Evolutionary conservation across 2,329 filamentous ascomycete genomes (phyloP).

Genomic region (Neopestalotiopsis clavispora): DNA sequence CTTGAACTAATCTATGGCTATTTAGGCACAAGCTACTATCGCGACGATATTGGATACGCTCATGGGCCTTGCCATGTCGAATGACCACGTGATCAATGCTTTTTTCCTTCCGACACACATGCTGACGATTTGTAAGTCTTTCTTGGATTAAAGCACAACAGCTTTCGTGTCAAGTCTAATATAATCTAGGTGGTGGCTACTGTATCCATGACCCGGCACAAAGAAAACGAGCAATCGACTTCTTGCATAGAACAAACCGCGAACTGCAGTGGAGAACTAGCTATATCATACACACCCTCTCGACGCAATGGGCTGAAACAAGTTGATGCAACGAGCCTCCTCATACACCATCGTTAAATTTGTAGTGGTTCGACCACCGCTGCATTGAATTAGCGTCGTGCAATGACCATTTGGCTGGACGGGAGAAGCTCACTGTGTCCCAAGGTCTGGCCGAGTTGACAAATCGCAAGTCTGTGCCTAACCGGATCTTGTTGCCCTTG

Average conservation of each 20-base stretch:
- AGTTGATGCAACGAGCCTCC: not conserved
- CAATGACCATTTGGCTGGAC: not conserved
- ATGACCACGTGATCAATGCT: not conserved
- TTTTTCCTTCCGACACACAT: not conserved
- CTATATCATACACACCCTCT: not conserved
- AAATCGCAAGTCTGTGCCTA: slow-evolving; percentile 62
- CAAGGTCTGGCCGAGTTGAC: slow-evolving; percentile 55
- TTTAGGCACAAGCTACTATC: not conserved
- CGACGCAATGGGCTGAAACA: not conserved
- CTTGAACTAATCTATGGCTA: not conserved
- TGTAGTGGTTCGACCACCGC: slow-evolving; percentile 46
- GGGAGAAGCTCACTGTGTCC: slow-evolving; percentile 45
- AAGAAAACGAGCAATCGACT: not conserved
- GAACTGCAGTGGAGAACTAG: not conserved
- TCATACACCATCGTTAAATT: slow-evolving; percentile 34
- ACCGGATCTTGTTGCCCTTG: slow-evolving; percentile 53
- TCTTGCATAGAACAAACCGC: not conserved
- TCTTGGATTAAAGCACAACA: not conserved
- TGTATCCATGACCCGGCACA: not conserved
- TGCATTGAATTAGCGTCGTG: slow-evolving; percentile 12
- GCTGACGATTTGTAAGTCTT: not conserved
- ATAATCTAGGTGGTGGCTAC: not conserved
- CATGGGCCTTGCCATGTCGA: not conserved
- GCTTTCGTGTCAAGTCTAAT: not conserved
- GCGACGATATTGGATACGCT: not conserved